phyloP scores from a whole-genome alignment of 2,329 filamentous ascomycete genomes.

The Colletotrichum somersetense region DNA sequence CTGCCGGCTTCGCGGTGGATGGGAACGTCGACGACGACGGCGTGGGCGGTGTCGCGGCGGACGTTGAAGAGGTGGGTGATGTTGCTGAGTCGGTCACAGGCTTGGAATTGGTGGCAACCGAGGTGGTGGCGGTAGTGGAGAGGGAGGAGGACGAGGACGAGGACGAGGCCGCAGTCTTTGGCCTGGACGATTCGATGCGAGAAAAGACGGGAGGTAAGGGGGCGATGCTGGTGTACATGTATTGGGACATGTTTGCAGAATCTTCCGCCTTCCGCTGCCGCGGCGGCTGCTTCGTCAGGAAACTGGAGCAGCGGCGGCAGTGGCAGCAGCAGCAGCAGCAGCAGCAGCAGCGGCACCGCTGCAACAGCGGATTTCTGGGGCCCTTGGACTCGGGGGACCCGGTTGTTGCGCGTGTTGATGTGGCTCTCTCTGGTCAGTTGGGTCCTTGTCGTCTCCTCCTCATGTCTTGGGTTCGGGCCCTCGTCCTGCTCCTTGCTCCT shows the following conservation, averaged over 20 bases:
- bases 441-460: constrained; percentile 32
- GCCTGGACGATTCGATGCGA: constrained; percentile 28
- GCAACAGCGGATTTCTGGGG: constrained; percentile 13
- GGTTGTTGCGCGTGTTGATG: constrained; percentile 7
- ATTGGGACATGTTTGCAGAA: constrained; percentile 42
- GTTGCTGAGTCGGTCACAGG: background rate
- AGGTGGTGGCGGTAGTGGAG: background rate
- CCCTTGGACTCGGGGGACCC: constrained; percentile 12
- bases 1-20: constrained; percentile 28
- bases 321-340: background rate
- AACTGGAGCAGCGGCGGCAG: background rate
- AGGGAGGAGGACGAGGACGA: constrained; percentile 6
- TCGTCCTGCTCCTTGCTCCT: constrained; percentile 12
- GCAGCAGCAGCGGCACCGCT: background rate
- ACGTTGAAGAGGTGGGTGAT: constrained; percentile 44
- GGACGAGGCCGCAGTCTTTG: constrained; percentile 26
- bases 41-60: constrained; percentile 48
- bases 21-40: constrained; percentile 36
- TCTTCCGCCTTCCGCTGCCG: constrained; percentile 25
- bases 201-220: constrained; percentile 41
- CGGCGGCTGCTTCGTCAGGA: constrained; percentile 12
- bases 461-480: constrained; percentile 24
- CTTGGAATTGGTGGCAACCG: background rate
- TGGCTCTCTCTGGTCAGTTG: constrained; percentile 17
- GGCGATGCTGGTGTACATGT: constrained; percentile 43